Conservation (phyloP, 257 asterid species). For the Nicotiana undulata region DNA sequence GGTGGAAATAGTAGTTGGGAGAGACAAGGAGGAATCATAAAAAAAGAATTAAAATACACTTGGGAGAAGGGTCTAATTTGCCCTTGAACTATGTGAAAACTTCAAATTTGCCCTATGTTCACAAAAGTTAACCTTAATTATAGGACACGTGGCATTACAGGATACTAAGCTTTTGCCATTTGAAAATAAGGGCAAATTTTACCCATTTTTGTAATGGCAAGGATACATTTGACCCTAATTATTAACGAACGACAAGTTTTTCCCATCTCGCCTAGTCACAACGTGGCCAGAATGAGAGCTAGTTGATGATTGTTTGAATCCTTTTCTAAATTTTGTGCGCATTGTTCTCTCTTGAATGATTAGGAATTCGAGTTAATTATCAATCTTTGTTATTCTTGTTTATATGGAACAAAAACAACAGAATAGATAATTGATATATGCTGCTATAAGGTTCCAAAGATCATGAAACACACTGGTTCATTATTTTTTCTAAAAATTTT, state of each 20-base stretch:
- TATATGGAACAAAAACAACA: too few relatives aligned
- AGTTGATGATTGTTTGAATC: too few relatives aligned
- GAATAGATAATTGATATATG: too few relatives aligned
- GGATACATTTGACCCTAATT: background rate
- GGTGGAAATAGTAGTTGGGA: background rate
- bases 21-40: background rate
- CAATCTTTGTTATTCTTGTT: too few relatives aligned
- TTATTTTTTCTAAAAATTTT: too few relatives aligned
- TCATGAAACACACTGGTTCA: too few relatives aligned
- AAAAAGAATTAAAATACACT: background rate
- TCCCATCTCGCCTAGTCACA: background rate
- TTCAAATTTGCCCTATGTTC: background rate
- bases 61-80: background rate
- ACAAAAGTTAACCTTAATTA: background rate
- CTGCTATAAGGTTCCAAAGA: too few relatives aligned
- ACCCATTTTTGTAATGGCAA: background rate
- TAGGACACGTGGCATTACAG: background rate
- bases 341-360: too few relatives aligned
- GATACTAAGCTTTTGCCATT: background rate
- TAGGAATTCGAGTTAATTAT: too few relatives aligned
- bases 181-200: background rate
- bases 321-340: too few relatives aligned
- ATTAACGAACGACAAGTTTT: background rate
- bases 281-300: too few relatives aligned
- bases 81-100: background rate